These are phyloP conservation scores for Sporothrix schenckii DNA, from an alignment of 2,329 filamentous ascomycete species.

Conservation along the genomic window DNA sequence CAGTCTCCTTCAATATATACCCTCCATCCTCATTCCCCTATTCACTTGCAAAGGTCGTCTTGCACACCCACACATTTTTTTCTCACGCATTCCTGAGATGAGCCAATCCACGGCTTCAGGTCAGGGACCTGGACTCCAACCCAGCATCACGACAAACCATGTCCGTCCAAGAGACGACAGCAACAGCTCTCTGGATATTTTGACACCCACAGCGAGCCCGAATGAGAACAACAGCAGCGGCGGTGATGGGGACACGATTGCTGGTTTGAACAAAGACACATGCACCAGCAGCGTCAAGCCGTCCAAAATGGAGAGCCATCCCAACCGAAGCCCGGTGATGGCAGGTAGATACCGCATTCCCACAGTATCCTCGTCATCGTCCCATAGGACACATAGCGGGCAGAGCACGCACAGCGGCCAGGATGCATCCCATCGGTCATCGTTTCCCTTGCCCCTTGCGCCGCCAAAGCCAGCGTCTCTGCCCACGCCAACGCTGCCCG, in stretches of 20 bases:
- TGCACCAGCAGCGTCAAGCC: neutral
- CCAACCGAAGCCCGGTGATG: neutral
- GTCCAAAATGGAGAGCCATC: too few relatives aligned
- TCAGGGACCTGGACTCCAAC: neutral
- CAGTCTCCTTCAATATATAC: neutral
- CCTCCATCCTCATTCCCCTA: neutral
- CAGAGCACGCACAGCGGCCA: too few relatives aligned
- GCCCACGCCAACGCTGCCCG: neutral
- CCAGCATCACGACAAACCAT: neutral
- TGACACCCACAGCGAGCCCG: neutral
- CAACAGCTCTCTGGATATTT: neutral
- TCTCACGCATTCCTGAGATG: neutral
- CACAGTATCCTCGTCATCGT: neutral
- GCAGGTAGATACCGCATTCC: neutral
- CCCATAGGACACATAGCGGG: neutral
- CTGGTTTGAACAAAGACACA: neutral
- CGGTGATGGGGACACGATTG: neutral
- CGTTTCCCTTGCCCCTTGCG: neutral
- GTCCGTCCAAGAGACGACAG: neutral
- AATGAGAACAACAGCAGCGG: neutral
- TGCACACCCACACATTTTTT: neutral
- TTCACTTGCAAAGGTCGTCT: neutral
- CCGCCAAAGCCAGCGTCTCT: neutral
- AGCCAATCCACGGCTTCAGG: neutral
- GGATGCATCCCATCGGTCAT: neutral